phyloP scores from a whole-genome alignment of 1,284 basidiomycete genomes.

The Boletellus deceptivus region DNA sequence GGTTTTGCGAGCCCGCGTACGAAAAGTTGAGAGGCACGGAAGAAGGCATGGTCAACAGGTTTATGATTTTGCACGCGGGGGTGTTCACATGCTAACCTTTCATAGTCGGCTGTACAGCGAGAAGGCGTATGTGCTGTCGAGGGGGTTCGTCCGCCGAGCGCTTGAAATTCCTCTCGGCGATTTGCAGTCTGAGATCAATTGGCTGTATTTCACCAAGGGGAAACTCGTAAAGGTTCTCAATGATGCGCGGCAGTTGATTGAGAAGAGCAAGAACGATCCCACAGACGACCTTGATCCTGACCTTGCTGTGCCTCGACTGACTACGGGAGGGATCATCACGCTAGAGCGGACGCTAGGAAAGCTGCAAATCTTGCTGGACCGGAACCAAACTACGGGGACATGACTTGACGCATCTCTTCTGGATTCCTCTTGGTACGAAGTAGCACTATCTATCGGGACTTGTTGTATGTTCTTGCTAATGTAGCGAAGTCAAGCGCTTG shows the following conservation, averaged over 20 bases:
- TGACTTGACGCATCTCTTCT: constrained; percentile 16
- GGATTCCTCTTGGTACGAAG: constrained; percentile 15
- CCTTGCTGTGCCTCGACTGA: constrained; percentile 72
- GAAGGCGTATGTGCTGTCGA: constrained; percentile 88
- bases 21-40: constrained; percentile 88
- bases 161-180: constrained; percentile 74
- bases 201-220: constrained; percentile 70
- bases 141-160: constrained; percentile 84
- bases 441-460: constrained; percentile 26
- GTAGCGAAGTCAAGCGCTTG: constrained; percentile 14
- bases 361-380: constrained; percentile 41
- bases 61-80: constrained; percentile 20
- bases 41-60: constrained; percentile 84
- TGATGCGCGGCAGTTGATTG: constrained; percentile 63
- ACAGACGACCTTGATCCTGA: constrained; percentile 47
- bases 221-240: constrained; percentile 67
- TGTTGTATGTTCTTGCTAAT: constrained; percentile 31
- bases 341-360: constrained; percentile 69
- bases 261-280: constrained; percentile 53
- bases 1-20: constrained; percentile 90
- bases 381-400: constrained; percentile 12
- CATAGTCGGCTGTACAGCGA: constrained; percentile 81
- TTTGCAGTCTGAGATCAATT: constrained; percentile 70
- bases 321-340: constrained; percentile 78
- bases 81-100: constrained; percentile 5